A percentile compares a stretch with the other conserved stretches of the same genome.
Evolutionary conservation across 148 eudicot species (phyloP).

Genomic region (Rhododendron simsii): DNA sequence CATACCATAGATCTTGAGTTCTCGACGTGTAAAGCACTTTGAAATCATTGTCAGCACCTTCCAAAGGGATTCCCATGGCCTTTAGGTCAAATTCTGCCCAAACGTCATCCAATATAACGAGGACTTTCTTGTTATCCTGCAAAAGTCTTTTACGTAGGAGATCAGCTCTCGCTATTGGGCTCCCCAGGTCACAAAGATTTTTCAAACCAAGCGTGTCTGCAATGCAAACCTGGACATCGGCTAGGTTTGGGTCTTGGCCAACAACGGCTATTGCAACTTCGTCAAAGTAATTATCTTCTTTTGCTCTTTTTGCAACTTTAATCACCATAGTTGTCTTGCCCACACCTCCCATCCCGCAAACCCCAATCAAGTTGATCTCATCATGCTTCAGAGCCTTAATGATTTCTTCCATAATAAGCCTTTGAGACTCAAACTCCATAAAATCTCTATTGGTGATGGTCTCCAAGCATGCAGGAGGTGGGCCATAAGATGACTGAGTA

Average conservation of each 20-base stretch:
- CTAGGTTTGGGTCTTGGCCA: not conserved
- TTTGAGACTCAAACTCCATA: too few relatives aligned
- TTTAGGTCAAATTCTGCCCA: slow-evolving; percentile 33
- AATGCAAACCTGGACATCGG: not conserved
- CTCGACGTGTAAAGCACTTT: slow-evolving; percentile 27
- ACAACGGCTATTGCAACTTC: not conserved
- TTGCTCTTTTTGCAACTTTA: not conserved
- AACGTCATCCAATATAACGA: not conserved
- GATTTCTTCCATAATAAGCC: too few relatives aligned
- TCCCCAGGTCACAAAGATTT: not conserved
- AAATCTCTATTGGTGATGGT: not conserved
- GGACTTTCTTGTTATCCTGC: too few relatives aligned
- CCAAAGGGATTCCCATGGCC: slow-evolving; percentile 19
- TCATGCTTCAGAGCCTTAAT: too few relatives aligned
- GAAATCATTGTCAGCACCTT: slow-evolving; percentile 12
- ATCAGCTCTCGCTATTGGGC: slow-evolving; percentile 14
- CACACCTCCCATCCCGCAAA: too few relatives aligned
- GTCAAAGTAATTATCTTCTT: not conserved
- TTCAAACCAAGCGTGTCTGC: not conserved
- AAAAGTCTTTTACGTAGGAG: too few relatives aligned
- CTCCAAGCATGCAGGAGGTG: too few relatives aligned
- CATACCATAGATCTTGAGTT: slow-evolving; percentile 10
- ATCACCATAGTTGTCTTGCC: too few relatives aligned
- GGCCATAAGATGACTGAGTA: too few relatives aligned
- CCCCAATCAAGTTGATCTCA: too few relatives aligned